Evolutionary conservation across 441 rosid species (phyloP).

Genomic region (Populus hybrid): DNA sequence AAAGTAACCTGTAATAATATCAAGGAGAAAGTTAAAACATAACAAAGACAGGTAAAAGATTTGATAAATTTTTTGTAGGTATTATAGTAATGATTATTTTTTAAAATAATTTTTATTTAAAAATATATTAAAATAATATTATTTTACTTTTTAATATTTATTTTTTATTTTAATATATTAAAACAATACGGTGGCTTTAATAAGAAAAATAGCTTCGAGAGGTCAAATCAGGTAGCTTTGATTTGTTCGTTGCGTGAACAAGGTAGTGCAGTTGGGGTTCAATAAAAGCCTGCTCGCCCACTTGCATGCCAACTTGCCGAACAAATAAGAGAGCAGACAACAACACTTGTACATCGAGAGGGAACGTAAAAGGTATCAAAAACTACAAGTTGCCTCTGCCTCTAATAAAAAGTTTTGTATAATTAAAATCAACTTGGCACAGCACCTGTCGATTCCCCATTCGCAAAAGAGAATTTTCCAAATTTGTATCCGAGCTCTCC

Average conservation of each 20-base stretch:
- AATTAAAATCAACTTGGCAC: neutral
- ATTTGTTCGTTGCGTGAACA: neutral
- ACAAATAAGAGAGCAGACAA: conserved; percentile 3
- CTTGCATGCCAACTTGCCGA: conserved; percentile 59
- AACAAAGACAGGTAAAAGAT: too few species aligned
- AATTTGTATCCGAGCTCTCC: neutral
- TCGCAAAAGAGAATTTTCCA: neutral
- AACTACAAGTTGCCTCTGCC: conserved; percentile 27
- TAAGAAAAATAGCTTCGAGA: too few species aligned
- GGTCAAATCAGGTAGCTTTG: neutral
- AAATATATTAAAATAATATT: too few species aligned
- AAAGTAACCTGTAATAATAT: too few species aligned
- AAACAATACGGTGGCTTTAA: neutral
- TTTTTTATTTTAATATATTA: too few species aligned
- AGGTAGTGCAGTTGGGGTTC: neutral
- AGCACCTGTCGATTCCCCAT: neutral
- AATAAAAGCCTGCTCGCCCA: conserved; percentile 42
- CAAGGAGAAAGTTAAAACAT: too few species aligned
- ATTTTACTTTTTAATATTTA: too few species aligned
- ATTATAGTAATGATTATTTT: too few species aligned
- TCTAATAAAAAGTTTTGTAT: neutral
- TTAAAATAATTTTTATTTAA: too few species aligned
- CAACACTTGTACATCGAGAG: neutral
- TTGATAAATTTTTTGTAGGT: too few species aligned
- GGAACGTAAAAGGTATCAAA: neutral